phyloP scores from a whole-genome alignment of 1,284 basidiomycete genomes.

The Fomitopsis schrenkii region DNA sequence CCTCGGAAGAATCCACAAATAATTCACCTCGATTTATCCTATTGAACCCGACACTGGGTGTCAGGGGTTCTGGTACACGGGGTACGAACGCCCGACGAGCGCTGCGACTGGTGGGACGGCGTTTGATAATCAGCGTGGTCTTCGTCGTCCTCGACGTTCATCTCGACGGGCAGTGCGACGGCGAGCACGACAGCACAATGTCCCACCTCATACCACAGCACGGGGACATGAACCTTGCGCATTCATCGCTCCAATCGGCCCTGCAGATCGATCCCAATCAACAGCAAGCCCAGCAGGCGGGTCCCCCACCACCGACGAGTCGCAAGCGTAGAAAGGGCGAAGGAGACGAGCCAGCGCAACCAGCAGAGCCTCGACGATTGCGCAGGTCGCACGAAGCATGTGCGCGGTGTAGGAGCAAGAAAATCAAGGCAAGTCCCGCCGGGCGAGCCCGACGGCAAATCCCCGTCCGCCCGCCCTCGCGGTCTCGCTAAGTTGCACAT shows the following conservation, averaged over 20 bases:
- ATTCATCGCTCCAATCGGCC: conserved; percentile 51
- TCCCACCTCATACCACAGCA: conserved; percentile 44
- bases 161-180: conserved; percentile 1
- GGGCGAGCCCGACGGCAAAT: conserved; percentile 81
- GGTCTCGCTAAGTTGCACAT: conserved; percentile 9
- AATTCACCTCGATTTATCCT: not conserved
- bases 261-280: conserved; percentile 63
- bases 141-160: conserved; percentile 17
- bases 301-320: conserved; percentile 24
- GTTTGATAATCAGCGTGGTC: conserved; percentile 10
- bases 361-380: conserved; percentile 70
- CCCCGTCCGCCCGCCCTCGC: conserved; percentile 39
- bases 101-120: not conserved
- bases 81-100: not conserved
- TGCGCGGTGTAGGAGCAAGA: conserved; percentile 85
- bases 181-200: conserved; percentile 26
- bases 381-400: conserved; percentile 84
- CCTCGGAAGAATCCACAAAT: not conserved
- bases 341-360: conserved; percentile 46
- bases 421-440: conserved; percentile 89
- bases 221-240: conserved; percentile 35
- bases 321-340: conserved; percentile 59
- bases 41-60: not conserved
- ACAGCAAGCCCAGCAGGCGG: conserved; percentile 35
- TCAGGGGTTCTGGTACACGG: not conserved